Evolutionary conservation across 331 rosid species (phyloP).

Genomic region (Stylosanthes scabra): DNA sequence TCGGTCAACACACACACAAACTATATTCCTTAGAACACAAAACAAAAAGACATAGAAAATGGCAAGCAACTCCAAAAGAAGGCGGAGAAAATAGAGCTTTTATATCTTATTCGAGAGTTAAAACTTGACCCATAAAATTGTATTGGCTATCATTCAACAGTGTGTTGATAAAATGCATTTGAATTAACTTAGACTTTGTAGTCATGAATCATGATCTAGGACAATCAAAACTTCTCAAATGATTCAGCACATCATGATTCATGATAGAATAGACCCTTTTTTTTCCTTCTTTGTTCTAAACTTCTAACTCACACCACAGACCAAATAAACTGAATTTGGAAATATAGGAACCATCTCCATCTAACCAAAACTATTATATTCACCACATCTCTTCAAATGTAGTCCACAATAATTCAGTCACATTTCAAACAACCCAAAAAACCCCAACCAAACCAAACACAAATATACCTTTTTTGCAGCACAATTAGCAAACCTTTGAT

Average conservation of each 20-base stretch:
- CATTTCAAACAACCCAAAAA: constrained; percentile 25
- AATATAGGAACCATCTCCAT: not conserved
- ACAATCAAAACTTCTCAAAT: not conserved
- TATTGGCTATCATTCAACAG: constrained; percentile 1
- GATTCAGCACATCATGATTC: constrained; percentile 1
- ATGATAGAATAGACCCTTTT: not conserved
- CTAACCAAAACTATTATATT: not conserved
- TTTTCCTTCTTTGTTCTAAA: not conserved
- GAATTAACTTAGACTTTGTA: not conserved
- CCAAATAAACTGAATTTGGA: not conserved
- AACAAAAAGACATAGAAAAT: constrained; percentile 2
- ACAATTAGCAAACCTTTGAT: not conserved
- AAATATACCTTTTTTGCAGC: not conserved
- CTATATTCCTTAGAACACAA: constrained; percentile 27
- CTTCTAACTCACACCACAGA: not conserved
- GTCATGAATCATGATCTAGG: not conserved
- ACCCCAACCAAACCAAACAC: not conserved
- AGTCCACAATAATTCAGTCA: not conserved
- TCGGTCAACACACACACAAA: constrained; percentile 43
- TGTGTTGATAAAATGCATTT: not conserved
- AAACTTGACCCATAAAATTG: not conserved
- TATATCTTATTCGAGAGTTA: not conserved
- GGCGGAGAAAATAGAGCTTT: not conserved
- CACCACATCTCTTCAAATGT: not conserved
- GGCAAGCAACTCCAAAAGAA: not conserved